phyloP scores from a whole-genome alignment of 2,329 filamentous ascomycete genomes.

The Alternaria triticina region DNA sequence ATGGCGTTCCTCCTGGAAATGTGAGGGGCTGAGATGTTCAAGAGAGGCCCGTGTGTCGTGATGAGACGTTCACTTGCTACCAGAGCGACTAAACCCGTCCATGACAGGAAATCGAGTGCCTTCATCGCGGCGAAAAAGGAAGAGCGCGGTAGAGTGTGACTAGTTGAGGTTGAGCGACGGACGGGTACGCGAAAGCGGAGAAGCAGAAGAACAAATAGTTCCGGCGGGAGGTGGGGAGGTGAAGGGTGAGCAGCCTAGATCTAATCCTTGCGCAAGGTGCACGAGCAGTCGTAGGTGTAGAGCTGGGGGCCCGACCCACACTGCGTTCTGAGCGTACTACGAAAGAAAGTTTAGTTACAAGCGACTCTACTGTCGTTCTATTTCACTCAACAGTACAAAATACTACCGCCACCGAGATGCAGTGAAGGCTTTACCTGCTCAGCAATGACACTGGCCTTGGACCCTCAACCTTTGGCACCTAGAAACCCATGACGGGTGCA shows the following conservation, averaged over 20 bases:
- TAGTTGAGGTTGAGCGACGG: not conserved
- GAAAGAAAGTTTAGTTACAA: not conserved
- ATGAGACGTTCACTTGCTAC: not conserved
- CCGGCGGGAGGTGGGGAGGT: not conserved
- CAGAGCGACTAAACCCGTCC: not conserved
- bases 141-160: not conserved
- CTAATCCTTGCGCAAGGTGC: not conserved
- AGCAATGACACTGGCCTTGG: not conserved
- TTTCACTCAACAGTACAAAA: not conserved
- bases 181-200: not conserved
- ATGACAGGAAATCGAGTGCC: not conserved
- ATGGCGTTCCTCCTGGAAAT: not conserved
- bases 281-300: not conserved
- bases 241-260: not conserved
- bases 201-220: not conserved
- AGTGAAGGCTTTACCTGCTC: not conserved
- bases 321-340: not conserved
- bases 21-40: not conserved
- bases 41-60: not conserved
- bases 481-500: constrained; percentile 3
- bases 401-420: not conserved
- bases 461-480: not conserved
- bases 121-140: not conserved
- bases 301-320: not conserved
- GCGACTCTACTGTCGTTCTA: not conserved